Evolutionary conservation across 2,329 filamentous ascomycete species (phyloP), one percentile per base, ranked within the genome.

Genomic region (Diaporthe sp.): DNA sequence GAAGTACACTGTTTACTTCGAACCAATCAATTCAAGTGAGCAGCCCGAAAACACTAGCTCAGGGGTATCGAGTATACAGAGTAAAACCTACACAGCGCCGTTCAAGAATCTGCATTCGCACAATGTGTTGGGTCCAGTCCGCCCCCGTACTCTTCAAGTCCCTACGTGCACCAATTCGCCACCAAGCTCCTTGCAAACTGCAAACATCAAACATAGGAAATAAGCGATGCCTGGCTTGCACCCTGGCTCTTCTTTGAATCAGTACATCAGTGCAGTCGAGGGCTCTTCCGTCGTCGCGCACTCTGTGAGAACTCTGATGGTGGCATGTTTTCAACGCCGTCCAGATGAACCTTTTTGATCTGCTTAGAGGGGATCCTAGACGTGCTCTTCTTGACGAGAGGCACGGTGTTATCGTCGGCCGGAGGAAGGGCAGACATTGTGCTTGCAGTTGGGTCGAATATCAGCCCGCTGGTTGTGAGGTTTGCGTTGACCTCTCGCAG

Each of bases 401-500:
- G 87, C 80, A 88, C 81, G 25, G 87, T 85, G 77, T 86, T 84
- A 76, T 86, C 84, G 5, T 82, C 77, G 75, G 80, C 82, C 15
- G 85, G 44, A 12, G 74, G 70, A 58, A 79, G 81, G 76, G 85
- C 81, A 34, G 86, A 85, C 77, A 85, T 82, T 59, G 83, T 83
- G 80, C 85, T 88, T 13, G 83, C 81, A 15, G 84, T 82, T 1
- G 86, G 82, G 62, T 89, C 87, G 75, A 88, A 87, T 73, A 79
- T 77, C 37, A 83, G 79, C 12, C 81, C 79, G 28, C 80, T 81
- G 19, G 83, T 82, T n/a, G 84, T 83, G 74, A 86, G 74, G 77
- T 84, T 87, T 46, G 88, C 88, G 80, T 91, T 88, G 49, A 91
- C 85, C 80, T 91, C 90, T 55, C 89, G 87, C 62, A 91, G 85